Base-by-base conservation (phyloP, 2,329 filamentous ascomycete species). In the Tolypocladium endophyticum region DNA sequence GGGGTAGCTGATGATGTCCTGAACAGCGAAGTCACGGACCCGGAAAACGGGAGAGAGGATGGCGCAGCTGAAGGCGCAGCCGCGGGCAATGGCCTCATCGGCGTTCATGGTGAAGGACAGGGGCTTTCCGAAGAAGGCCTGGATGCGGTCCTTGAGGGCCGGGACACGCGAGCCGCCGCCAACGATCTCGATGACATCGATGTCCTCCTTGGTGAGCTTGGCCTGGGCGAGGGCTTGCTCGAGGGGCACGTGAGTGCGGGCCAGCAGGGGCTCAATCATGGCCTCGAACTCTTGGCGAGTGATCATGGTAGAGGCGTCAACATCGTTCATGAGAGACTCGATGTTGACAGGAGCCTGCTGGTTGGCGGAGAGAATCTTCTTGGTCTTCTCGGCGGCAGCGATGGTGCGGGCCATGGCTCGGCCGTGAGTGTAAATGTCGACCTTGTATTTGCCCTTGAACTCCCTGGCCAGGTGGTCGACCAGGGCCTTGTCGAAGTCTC, bases 71-170 rank as follows among this genome's bases (percentile, higher is more conserved):
- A 99, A 99, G 62, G 94, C 92, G 74, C 91, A 96, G 63, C 94
- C 94, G 73, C 94, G 89, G 63, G 94, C 93, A 67, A 97, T 87
- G 65, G 94, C 94, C 81, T 99, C 94, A 70, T 99, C 94, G 74
- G 96, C 92, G 83, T 99, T 99, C 68, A 97, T 86, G 56, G 94
- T 99, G 84, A 90, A 99, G 58, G 92, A 97, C 23, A 99, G 86
- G 38, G 77, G 76, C 84, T 97, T 97, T 80, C 87, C 87, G 73
- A 99, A 99, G 84, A 93, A 99, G 60, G 85, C 78, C 77, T 90
- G 85, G 72, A 99, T 91, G 70, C 86, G 85, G 67, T 93, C 87
- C 85, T 99, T 99, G 75, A 99, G 82, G 58, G 91, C 80, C 55
- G 94, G 94, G 20, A 99, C 89, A 85, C 94, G 94, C 57, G 92